Conservation (phyloP, 2,329 filamentous ascomycete species). For the Fusarium tricinctum region DNA sequence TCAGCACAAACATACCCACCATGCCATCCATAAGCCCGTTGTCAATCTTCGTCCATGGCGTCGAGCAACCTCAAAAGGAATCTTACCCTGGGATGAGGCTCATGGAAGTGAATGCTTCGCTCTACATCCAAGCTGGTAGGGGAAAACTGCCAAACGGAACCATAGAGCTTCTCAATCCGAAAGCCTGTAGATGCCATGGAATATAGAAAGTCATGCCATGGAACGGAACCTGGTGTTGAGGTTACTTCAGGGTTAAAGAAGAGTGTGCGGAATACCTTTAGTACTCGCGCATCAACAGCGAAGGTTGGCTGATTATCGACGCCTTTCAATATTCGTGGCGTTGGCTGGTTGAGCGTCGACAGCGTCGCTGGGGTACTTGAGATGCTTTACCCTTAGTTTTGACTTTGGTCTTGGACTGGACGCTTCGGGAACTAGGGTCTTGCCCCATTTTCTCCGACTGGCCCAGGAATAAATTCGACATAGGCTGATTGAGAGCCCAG, state of each 20-base stretch:
- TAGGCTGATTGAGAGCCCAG: background rate
- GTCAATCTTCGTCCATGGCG: conserved; percentile 3
- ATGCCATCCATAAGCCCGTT: conserved; percentile 5
- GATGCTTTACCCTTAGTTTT: background rate
- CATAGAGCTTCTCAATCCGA: conserved; percentile 6
- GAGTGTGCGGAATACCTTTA: conserved; percentile 2
- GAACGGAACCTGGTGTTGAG: background rate
- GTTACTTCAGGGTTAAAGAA: conserved; percentile 16
- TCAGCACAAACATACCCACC: conserved; percentile 10
- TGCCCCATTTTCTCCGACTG: conserved; percentile 47
- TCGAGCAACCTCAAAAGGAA: conserved; percentile 1
- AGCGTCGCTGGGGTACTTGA: background rate
- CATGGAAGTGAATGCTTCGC: conserved; percentile 6
- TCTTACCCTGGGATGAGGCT: conserved; percentile 1
- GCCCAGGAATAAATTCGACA: background rate
- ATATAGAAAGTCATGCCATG: conserved; percentile 2
- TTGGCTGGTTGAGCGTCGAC: no score
- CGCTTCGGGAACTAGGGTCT: background rate
- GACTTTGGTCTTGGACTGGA: background rate
- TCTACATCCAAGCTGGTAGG: background rate
- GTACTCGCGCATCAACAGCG: background rate
- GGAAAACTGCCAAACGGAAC: conserved; percentile 10
- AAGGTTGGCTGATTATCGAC: background rate
- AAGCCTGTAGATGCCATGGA: conserved; percentile 1
- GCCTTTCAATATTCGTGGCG: no score